A percentile compares a stretch with the other conserved stretches of the same genome.
Evolutionary conservation across 495 filamentous ascomycete genomes (phyloP).

Genomic region (Penicillium ucsense): DNA sequence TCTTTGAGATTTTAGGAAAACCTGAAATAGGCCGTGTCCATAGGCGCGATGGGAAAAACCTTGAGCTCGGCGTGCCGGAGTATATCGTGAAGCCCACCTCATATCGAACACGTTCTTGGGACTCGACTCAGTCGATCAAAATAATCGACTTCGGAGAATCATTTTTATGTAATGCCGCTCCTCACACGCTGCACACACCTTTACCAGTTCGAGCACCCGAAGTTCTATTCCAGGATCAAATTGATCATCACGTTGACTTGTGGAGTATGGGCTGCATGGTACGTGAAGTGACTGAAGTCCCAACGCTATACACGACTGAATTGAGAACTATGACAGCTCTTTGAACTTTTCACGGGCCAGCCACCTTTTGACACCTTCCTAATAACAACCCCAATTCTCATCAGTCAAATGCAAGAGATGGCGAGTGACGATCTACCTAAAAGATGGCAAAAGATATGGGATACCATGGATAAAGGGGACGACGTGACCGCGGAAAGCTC

Average conservation of each 20-base stretch:
- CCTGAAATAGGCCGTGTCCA: constrained; percentile 26
- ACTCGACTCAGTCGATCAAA: constrained; percentile 13
- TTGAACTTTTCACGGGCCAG: constrained; percentile 28
- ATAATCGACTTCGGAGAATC: constrained; percentile 38
- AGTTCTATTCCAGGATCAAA: constrained; percentile 27
- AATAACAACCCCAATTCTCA: constrained; percentile 20
- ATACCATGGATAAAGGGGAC: constrained; percentile 12
- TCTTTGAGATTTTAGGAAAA: constrained; percentile 25
- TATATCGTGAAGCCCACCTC: constrained; percentile 14
- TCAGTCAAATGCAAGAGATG: constrained; percentile 26
- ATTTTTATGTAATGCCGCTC: constrained; percentile 18
- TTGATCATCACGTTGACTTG: constrained; percentile 35
- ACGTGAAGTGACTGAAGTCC: constrained; percentile 6
- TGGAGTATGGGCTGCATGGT: constrained; percentile 37
- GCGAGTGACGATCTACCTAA: constrained; percentile 21
- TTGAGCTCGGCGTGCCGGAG: constrained; percentile 22
- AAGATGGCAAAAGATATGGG: constrained; percentile 20
- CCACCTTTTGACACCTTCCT: constrained; percentile 28
- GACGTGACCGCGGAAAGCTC: constrained; percentile 7
- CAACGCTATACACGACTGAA: not conserved
- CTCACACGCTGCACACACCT: constrained; percentile 27
- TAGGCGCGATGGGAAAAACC: constrained; percentile 21
- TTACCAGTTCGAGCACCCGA: constrained; percentile 29
- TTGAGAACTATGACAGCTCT: constrained; percentile 23
- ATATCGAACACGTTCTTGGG: constrained; percentile 12